Base-by-base conservation (phyloP, 345 rosid genomes). In the Hirschfeldia incana region DNA sequence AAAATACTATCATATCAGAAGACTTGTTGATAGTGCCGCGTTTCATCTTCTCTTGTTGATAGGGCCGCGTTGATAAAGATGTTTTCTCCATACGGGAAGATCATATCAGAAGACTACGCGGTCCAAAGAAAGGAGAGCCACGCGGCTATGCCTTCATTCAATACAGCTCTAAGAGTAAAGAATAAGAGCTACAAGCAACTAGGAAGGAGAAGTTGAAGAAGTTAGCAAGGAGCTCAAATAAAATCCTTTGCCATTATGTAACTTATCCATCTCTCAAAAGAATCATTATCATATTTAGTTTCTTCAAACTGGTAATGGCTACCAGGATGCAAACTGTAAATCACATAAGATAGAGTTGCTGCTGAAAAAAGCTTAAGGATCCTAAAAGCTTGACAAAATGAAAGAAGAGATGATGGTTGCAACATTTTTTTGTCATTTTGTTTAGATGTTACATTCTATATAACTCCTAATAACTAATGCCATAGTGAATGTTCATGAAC, bases 61-160 rank as follows among this genome's bases (percentile, higher is more conserved):
- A 94, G 98, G 88, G 94, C 96, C 74, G 78, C 92, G 13, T 74
- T 94, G 81, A 90, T 94, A 73, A 94, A 92, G 84, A 88, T 92
- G 94, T 94, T 94, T 83, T 89, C 94, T 81, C 93, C 97, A 4
- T 92, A 84, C 57, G 98, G 98, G 61, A 94, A 88, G 82, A 89
- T 92, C 67, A 76, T 87, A 61, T 89, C 97, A 1, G 97, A 94
- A 83, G 97, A 94, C 77, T 94, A 16, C 92, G 92, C 2, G 98
- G 98, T 5, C 94, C 97, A 26, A 94, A 87, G 81, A 93, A 90
- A 10, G 98, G 98, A 78, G 90, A 88, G 68, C 98, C 98, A 39
- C 88, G 97, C 13, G 96, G 97, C 12, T 94, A 84, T 65, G 97
- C 97, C 62, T 94, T 92, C 82, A 79, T 92, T 67, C 88, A 94